Evolutionary conservation across 306 rosid genomes (phyloP).

Genomic region (Acacia melanoxylon): DNA sequence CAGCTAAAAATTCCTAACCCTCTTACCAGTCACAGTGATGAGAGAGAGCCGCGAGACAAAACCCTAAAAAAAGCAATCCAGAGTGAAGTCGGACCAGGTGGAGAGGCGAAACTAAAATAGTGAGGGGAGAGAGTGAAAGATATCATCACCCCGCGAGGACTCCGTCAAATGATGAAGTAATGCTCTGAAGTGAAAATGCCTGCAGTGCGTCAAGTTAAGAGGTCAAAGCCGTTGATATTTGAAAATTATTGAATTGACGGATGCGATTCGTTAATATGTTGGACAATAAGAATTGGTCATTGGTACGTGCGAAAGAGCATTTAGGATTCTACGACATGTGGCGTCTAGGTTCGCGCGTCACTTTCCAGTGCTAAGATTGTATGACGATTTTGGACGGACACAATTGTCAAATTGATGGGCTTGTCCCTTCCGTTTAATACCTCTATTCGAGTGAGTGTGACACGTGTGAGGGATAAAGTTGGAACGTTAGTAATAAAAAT

Average conservation of each 20-base stretch:
- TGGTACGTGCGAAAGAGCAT: neutral
- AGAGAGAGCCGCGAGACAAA: neutral
- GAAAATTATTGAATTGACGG: neutral
- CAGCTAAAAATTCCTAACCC: neutral
- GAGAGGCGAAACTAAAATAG: neutral
- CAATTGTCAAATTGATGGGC: neutral
- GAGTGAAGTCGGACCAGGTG: neutral
- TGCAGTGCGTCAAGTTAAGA: neutral
- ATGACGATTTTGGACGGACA: neutral
- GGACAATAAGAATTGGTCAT: neutral
- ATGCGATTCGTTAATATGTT: neutral
- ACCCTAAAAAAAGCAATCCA: slow-evolving; percentile 20
- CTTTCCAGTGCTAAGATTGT: neutral
- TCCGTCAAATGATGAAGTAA: neutral
- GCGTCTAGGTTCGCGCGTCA: neutral
- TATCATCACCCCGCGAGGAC: neutral
- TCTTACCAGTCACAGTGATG: neutral
- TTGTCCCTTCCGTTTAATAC: neutral
- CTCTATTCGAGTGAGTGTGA: neutral
- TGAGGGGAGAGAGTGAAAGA: neutral
- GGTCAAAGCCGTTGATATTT: neutral
- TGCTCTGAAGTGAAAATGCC: neutral
- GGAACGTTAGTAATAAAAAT: neutral
- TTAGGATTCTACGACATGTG: neutral
- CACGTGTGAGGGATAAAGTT: neutral